Base-by-base conservation (phyloP, 2,329 filamentous ascomycete genomes). In the Rutstroemia sp. region DNA sequence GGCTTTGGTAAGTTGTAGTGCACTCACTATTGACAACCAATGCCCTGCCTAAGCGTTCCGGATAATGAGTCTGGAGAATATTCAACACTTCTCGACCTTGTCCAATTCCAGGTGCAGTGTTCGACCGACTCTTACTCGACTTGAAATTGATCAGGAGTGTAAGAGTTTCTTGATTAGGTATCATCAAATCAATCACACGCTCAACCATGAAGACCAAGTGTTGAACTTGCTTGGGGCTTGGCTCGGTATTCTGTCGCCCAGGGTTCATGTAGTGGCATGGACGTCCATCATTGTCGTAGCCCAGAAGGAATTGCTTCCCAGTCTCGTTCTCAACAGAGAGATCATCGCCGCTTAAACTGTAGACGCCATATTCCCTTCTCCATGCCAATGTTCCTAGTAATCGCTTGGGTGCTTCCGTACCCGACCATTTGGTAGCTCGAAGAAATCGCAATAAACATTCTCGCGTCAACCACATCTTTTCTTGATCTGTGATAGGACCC, bases 121-220 rank as follows among this genome's bases (percentile, higher is more conserved):
- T 90, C 66, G 86, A 82, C 55, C 89, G 83, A 58, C 79, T 82
- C 70, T 87, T 88, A 63, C 85, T 86, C 59, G 86, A 80, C 72
- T 90, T 90, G 77, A 96, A 97, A 75, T 96, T 92, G 72, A 97
- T 92, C 64, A 97, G 77, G 56, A 99, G 78, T 45, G 88, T 87
- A 58, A 96, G 73, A 49, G 83, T 94, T 75, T 97, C 94, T 70
- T 95, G 90, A 14, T 88, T 87, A 0, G 92, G 79, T 0, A 88
- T 86, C 83, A 95, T 91, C 60, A 97, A 74, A 65, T 96, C 92
- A 62, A 96, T 83, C 37, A 88, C 85, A 39, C 90, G 82, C 76
- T 99, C 94, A 44, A 97, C 75, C 92, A 97, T 96, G 75, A 88
- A 99, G 52, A 96, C 91, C 59, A 99, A 76, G 71, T 97, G 92